Evolutionary conservation across 1,284 basidiomycete species (phyloP).

Genomic region (Rhodotorula mucilaginosa): DNA sequence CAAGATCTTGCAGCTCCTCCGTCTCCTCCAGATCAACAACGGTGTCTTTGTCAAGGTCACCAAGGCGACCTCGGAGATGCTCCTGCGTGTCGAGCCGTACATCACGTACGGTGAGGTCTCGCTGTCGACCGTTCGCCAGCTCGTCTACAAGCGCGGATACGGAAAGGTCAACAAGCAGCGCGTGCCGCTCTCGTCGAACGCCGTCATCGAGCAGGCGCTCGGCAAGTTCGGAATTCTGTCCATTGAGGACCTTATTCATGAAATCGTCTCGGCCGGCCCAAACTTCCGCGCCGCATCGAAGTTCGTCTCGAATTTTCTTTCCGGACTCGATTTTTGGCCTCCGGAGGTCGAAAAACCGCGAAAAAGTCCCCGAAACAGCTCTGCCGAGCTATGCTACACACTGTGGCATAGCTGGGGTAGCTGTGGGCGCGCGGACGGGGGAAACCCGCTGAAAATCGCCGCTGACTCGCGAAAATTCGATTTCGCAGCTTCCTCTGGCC

Average conservation of each 20-base stretch:
- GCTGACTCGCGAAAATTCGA: too few species aligned
- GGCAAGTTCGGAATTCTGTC: slow-evolving; percentile 96
- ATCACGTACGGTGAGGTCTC: slow-evolving; percentile 96
- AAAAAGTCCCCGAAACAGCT: too few species aligned
- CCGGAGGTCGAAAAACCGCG: too few species aligned
- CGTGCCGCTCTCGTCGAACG: slow-evolving; percentile 91
- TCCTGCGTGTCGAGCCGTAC: slow-evolving; percentile 95
- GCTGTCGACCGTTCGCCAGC: slow-evolving; percentile 92
- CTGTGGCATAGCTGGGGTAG: background rate
- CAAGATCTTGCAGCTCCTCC: slow-evolving; percentile 97
- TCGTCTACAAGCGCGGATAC: slow-evolving; percentile 99
- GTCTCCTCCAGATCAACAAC: slow-evolving; percentile 99
- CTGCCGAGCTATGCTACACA: too few species aligned
- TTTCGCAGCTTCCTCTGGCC: slow-evolving; percentile 75
- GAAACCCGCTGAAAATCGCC: background rate
- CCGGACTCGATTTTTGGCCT: background rate
- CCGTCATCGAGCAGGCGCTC: slow-evolving; percentile 85
- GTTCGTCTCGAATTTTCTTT: slow-evolving; percentile 16
- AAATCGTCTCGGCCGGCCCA: slow-evolving; percentile 91
- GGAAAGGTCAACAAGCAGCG: slow-evolving; percentile 98
- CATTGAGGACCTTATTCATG: slow-evolving; percentile 96
- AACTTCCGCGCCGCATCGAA: slow-evolving; percentile 91
- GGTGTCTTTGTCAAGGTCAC: slow-evolving; percentile 98
- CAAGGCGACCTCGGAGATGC: slow-evolving; percentile 95
- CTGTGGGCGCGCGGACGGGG: background rate